Evolutionary conservation across 306 rosid genomes (phyloP), one percentile per base, ranked within the genome.

Genomic region (Cicer yamashitae): DNA sequence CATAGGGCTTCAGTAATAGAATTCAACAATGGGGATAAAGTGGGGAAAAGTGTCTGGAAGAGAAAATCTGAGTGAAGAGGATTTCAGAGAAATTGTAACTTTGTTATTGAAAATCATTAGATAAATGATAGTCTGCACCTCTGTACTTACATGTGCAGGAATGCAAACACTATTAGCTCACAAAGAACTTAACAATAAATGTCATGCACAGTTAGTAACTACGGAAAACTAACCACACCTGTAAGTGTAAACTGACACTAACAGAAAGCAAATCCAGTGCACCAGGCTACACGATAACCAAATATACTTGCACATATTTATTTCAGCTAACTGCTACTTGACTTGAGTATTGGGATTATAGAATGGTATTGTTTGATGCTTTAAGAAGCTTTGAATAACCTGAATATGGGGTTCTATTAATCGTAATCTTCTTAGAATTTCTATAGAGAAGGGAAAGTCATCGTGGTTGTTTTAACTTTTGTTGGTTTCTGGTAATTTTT

Each of bases 391-490:
- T 61, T 17, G 14, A 50, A 58, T 77, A 54, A 58, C 76, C 56
- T 58, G 79, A 44, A 66, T 41, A 38, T 9, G 39, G 57, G 66
- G 71, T 84, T 75, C 15, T 37, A 9, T 62, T 76, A 50, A 53
- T 78, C 68, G 37, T 9, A 40, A 15, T 73, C 57, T 64, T 73
- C 57, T 70, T 75, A 25, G 59, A 70, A 48, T 37, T 67, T 76
- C 34, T 18, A 15, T 43, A 43, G 70, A 48, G 20, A 25, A 22
- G 13, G 12, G 5, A 57, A 57, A 66, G 41, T 59, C 64, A 45
- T 34, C 17, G 73, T 59, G 74, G 43, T 44, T 70, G 52, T 52
- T 37, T 14, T 80, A 76, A 63, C 38, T 37, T 80, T 79, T 52
- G 12, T 58, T 73, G 70, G 50, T n/a, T 51, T 54, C 30, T 67